Evolutionary conservation across 176 grass and related monocot species (phyloP), one percentile per base, ranked within the genome.

Genomic region (sorghum (Sorghum bicolor)): DNA sequence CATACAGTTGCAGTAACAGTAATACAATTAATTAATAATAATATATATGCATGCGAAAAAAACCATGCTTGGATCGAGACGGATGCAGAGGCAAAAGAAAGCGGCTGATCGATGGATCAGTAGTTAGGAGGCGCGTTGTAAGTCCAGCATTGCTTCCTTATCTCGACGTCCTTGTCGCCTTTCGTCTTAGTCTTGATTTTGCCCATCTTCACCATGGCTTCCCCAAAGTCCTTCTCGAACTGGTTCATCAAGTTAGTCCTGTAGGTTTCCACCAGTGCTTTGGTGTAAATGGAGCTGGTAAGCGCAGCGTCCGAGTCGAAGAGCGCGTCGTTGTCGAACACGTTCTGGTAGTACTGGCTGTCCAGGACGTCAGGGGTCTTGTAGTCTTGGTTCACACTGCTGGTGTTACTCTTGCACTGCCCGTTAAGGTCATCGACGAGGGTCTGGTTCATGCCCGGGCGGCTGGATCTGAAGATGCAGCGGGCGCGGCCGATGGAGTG

Each of bases 341-440:
- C 13, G 30, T 86, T 88, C 61, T 44, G 22, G 78, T 88, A 94
- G 79, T 94, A 94, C 67, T 86, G 36, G 33, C 22, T 84, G 83
- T 94, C 88, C 4, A 91, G 26, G 0, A 1, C 20, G 45, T 66
- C n/a, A 6, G 92, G 74, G 3, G 82, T 83, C 24, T 7, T 28
- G 24, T 17, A 2, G 29, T 68, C 66, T 1, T 68, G 66, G 8
- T 38, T 10, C 66, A 68, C 64, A 22, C 3, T 26, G 58, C 0
- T 28, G n/a, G 0, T 12, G 58, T 10, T 5, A 10, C 24, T 7
- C n/a, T 9, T 26, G 58, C 58, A 61, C 3, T 9, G 0, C n/a
- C 1, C 1, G 24, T 4, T 12, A 9, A 26, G n/a, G 1, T 12
- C 0, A 9, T 1, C 0, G 58, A 10, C 24, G 58, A 26, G 5